phyloP scores from a whole-genome alignment of 164 flowering plant genomes.

The Kingdonia uniflora region DNA sequence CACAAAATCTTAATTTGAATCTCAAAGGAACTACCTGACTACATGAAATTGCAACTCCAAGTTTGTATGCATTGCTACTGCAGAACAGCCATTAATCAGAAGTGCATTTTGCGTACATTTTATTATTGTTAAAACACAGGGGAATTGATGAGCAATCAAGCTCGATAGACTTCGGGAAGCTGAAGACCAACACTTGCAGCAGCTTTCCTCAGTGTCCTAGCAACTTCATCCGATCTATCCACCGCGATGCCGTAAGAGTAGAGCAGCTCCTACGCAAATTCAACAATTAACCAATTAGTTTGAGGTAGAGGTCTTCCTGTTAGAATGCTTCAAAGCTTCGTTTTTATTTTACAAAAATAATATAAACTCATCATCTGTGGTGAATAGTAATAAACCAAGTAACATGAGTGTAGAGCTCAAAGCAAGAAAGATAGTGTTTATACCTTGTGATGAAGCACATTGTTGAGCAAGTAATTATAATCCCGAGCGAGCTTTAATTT shows the following conservation, averaged over 20 bases:
- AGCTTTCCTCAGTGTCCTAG: slow-evolving; percentile 58
- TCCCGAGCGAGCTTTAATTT: slow-evolving; percentile 59
- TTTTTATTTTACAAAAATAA: too few species aligned
- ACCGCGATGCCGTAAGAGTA: slow-evolving; percentile 94
- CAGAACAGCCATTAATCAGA: neutral
- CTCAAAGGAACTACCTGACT: neutral
- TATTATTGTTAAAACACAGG: too few species aligned
- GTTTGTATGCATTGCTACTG: slow-evolving; percentile 14
- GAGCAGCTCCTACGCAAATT: slow-evolving; percentile 56
- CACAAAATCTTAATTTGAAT: neutral
- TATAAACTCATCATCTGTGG: too few species aligned
- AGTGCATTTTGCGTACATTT: too few species aligned
- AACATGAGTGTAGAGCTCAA: too few species aligned
- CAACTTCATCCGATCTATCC: slow-evolving; percentile 84
- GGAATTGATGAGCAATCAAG: too few species aligned
- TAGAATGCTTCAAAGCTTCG: too few species aligned
- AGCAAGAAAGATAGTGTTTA: neutral
- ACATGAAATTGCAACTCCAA: neutral
- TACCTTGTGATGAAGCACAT: slow-evolving; percentile 91
- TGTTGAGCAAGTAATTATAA: slow-evolving; percentile 60
- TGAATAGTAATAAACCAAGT: too few species aligned
- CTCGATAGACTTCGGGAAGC: slow-evolving; percentile 48
- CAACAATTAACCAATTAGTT: neutral
- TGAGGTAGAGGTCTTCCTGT: too few species aligned
- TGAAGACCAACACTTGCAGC: slow-evolving; percentile 92